phyloP scores from a whole-genome alignment of 495 filamentous ascomycete species.

The Penicillium ochrochloron region DNA sequence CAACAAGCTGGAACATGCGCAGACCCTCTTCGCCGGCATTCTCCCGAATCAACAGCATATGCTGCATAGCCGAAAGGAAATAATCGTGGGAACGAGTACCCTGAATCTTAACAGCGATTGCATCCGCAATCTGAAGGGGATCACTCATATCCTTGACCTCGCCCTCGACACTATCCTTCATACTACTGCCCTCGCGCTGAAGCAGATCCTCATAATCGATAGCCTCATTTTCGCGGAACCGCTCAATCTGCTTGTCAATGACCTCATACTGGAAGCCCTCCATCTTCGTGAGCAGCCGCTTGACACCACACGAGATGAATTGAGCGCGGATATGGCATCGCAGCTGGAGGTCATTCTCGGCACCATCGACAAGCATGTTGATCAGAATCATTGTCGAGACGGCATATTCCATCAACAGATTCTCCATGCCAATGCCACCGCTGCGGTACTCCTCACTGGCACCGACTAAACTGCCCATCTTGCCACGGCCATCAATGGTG shows the following conservation, averaged over 20 bases:
- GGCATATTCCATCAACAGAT: slow-evolving; percentile 97
- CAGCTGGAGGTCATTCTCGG: slow-evolving; percentile 84
- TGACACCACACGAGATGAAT: slow-evolving; percentile 95
- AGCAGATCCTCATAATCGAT: slow-evolving; percentile 98
- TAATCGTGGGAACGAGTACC: slow-evolving; percentile 89
- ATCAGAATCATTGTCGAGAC: slow-evolving; percentile 93
- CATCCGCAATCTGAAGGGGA: slow-evolving; percentile 89
- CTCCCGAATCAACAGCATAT: slow-evolving; percentile 90
- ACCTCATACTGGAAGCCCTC: slow-evolving; percentile 97
- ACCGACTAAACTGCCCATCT: slow-evolving; percentile 97
- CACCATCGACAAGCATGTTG: slow-evolving; percentile 95
- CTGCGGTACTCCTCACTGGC: slow-evolving; percentile 96
- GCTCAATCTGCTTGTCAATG: slow-evolving; percentile 97
- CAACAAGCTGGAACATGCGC: slow-evolving; percentile 97
- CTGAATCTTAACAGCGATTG: slow-evolving; percentile 84
- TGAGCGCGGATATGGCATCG: slow-evolving; percentile 94
- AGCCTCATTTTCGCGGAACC: slow-evolving; percentile 89
- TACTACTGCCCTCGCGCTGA: slow-evolving; percentile 86
- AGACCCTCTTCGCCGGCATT: slow-evolving; percentile 91
- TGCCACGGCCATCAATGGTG: slow-evolving; percentile 93
- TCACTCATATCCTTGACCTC: slow-evolving; percentile 95
- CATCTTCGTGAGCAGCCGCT: slow-evolving; percentile 94
- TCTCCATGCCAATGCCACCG: slow-evolving; percentile 98
- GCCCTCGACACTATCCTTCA: slow-evolving; percentile 87
- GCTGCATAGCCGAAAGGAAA: slow-evolving; percentile 93